Evolutionary conservation across 331 rosid genomes (phyloP), one percentile per base, ranked within the genome.

Genomic region (Acacia concinna): DNA sequence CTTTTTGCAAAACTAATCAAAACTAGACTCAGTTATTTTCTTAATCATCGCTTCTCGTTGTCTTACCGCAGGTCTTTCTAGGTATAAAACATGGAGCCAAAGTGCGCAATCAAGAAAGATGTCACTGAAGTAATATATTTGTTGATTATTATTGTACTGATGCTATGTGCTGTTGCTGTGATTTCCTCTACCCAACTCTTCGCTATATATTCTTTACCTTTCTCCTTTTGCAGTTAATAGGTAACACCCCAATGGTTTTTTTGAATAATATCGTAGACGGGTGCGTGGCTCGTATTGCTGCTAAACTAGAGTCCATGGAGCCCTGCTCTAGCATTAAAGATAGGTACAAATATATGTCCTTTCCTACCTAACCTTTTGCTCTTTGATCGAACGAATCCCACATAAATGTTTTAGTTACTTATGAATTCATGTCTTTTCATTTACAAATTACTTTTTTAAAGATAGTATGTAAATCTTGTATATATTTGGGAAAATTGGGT

Each of bases 241-340:
- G 97, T 11, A 87, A 89, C 73, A 94, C 97, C 40, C 94, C 97
- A 15, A 82, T 91, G 90, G 97, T 94, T 15, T 91, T 85, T 74
- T 90, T 92, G 75, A 92, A 86, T 81, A 83, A 88, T 35, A 86
- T 90, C 21, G 91, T 85, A 52, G 97, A 89, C 8, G 95, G 91
- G n/a, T 94, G 97, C 56, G 91, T 82, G 13, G 96, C 97, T 11
- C 85, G 84, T 20, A 88, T 95, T 35, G 97, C 96, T 78, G 97
- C 97, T 71, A 91, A 95, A 85, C 86, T 95, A 12, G 97, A 92
- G 85, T 78, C 77, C 54, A 91, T 92, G 97, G 88, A 91, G 84
- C 92, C 98, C 12, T 88, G 97, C 75, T 84, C 94, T 10, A 91
- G 96, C 75, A 91, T 89, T 49, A 94, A 92, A 82, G 98, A 89